These are phyloP conservation scores for Botrytis fragariae DNA, from an alignment of 2,329 filamentous ascomycete species.

Conservation along the genomic window DNA sequence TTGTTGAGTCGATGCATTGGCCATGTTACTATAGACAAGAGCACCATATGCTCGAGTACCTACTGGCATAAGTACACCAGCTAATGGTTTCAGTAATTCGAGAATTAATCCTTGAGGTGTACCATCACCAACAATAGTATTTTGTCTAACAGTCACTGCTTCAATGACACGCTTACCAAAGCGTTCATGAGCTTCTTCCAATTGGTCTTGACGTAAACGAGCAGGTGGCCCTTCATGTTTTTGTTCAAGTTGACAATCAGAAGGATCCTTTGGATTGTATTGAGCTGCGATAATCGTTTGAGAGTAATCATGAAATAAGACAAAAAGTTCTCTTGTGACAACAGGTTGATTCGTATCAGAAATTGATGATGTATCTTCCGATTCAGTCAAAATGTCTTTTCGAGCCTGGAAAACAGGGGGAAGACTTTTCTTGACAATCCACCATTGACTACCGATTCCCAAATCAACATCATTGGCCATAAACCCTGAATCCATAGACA, in stretches of 20 bases:
- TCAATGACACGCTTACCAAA: conserved; percentile 78
- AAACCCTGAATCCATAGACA: conserved; percentile 74
- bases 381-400: conserved; percentile 78
- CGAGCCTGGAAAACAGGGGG: conserved; percentile 81
- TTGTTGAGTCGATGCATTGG: conserved; percentile 86
- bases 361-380: conserved; percentile 70
- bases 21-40: conserved; percentile 89
- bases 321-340: conserved; percentile 75
- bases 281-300: conserved; percentile 83
- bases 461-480: conserved; percentile 89
- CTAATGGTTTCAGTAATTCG: conserved; percentile 72
- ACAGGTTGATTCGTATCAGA: conserved; percentile 68
- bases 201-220: conserved; percentile 82
- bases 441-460: conserved; percentile 74
- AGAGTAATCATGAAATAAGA: conserved; percentile 95
- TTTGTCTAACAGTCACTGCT: conserved; percentile 68
- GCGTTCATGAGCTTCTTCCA: conserved; percentile 79
- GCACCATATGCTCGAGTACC: conserved; percentile 90
- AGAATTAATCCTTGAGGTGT: conserved; percentile 73
- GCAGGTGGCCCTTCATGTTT: conserved; percentile 81
- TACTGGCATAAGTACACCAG: conserved; percentile 74
- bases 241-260: conserved; percentile 75
- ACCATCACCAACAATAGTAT: conserved; percentile 80
- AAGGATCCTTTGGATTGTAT: conserved; percentile 72
- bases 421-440: conserved; percentile 74